Conservation (phyloP, 768 basidiomycete genomes). For the Rhodotorula diobovata region DNA sequence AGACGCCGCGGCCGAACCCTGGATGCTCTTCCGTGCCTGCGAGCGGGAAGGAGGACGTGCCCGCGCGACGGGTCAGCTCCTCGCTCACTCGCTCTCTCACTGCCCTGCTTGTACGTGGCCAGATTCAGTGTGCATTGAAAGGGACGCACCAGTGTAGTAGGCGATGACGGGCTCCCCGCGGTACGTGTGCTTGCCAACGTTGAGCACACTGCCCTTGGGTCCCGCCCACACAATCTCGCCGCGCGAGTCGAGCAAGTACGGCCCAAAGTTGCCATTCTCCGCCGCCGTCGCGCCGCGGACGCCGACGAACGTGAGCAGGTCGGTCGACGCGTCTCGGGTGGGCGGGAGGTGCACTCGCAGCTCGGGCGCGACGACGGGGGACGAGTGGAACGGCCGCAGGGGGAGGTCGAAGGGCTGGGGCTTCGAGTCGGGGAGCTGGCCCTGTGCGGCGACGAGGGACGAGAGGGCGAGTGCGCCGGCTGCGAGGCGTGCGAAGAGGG, state of each 20-base stretch:
- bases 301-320: constrained; percentile 1
- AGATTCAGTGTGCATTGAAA: too few relatives aligned
- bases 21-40: neutral
- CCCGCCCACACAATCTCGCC: constrained; percentile 4
- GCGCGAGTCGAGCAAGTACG: neutral
- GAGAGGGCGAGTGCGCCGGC: neutral
- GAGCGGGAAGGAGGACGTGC: neutral
- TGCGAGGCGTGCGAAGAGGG: neutral
- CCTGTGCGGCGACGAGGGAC: neutral
- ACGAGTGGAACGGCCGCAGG: neutral
- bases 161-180: neutral
- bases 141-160: constrained; percentile 3
- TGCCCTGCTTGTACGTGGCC: too few relatives aligned
- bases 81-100: too few relatives aligned
- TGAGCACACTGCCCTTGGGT: neutral
- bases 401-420: neutral
- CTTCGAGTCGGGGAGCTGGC: too few relatives aligned
- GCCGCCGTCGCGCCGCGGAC: neutral
- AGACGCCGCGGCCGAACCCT: neutral
- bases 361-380: neutral
- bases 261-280: neutral
- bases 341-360: neutral
- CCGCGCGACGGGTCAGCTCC: neutral
- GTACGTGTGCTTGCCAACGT: constrained; percentile 1
- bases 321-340: neutral